These are phyloP conservation scores for Penicillium sp. DNA, from an alignment of 2,329 filamentous ascomycete genomes.

Conservation along the genomic window DNA sequence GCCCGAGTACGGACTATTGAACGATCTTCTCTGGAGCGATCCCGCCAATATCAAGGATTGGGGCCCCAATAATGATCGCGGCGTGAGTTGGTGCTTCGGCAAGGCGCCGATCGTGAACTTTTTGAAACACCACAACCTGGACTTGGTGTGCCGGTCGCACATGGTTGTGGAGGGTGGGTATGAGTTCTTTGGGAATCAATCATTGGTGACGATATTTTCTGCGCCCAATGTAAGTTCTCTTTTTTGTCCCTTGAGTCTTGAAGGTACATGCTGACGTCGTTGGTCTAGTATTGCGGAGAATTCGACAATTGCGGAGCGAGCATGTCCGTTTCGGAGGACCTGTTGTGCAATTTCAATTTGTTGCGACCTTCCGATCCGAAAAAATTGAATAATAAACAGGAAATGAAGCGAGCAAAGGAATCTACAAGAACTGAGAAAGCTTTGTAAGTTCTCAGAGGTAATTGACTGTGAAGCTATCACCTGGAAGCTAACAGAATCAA, in stretches of 20 bases:
- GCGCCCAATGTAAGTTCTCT: conserved; percentile 5
- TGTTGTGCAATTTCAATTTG: conserved; percentile 12
- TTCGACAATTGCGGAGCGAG: conserved; percentile 14
- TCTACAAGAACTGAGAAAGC: conserved; percentile 16
- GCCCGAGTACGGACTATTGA: conserved; percentile 9
- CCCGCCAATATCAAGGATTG: conserved; percentile 9
- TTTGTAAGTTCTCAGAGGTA: conserved; percentile 7
- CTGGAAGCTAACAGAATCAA: not conserved
- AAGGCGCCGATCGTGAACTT: conserved; percentile 10
- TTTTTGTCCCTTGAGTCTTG: not conserved
- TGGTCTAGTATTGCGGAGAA: conserved; percentile 11
- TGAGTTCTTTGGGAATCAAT: conserved; percentile 10
- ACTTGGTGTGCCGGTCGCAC: conserved; percentile 10
- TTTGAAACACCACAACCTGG: conserved; percentile 5
- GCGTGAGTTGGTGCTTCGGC: conserved; percentile 10
- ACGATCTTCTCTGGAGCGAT: conserved; percentile 9
- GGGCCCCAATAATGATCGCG: conserved; percentile 6
- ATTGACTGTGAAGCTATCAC: not conserved
- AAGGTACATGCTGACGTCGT: not conserved
- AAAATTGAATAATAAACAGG: not conserved
- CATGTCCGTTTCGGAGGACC: conserved; percentile 12
- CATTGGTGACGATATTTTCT: conserved; percentile 9
- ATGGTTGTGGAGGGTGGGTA: conserved; percentile 10
- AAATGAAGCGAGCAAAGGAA: conserved; percentile 9
- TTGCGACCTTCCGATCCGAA: conserved; percentile 2